A percentile compares a stretch with the other conserved stretches of the same genome.
Evolutionary conservation across 2,329 filamentous ascomycete species (phyloP).

Genomic region (Eutypa lata): DNA sequence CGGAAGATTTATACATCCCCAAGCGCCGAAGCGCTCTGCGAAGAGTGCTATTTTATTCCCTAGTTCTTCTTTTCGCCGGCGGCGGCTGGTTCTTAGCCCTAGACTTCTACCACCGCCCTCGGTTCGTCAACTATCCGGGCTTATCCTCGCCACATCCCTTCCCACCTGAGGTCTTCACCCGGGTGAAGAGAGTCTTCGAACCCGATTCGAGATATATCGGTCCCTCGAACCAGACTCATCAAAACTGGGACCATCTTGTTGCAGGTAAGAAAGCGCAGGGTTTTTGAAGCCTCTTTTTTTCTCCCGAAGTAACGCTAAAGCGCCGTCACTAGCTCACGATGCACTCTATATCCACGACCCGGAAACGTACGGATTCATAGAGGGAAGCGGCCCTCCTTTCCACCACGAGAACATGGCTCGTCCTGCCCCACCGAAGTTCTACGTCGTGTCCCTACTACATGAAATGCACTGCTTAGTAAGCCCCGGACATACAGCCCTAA

Average conservation of each 20-base stretch:
- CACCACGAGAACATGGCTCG: conserved; percentile 1
- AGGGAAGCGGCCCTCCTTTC: neutral
- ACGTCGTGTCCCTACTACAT: conserved; percentile 1
- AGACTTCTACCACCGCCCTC: too few species aligned
- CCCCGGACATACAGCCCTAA: neutral
- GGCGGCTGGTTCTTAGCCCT: too few species aligned
- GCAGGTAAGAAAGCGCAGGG: neutral
- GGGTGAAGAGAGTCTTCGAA: neutral
- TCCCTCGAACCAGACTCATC: neutral
- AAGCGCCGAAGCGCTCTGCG: too few species aligned
- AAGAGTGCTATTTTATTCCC: too few species aligned
- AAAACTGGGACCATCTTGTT: neutral
- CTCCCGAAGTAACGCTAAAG: neutral
- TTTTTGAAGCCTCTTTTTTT: neutral
- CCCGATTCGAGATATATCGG: neutral
- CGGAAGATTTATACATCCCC: too few species aligned
- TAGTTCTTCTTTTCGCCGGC: too few species aligned
- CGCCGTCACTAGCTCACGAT: neutral
- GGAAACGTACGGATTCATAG: neutral
- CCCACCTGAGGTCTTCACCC: neutral
- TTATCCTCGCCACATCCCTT: too few species aligned
- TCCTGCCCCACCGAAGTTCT: neutral
- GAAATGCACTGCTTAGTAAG: conserved; percentile 2
- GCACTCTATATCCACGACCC: conserved; percentile 1
- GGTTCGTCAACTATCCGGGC: too few species aligned